Percentiles rank a stretch among this genome's conserved stretches.
These are phyloP conservation scores for Toxoplasma gondii DNA, from an alignment of 169 alveolate species.

Conservation along the genomic window DNA sequence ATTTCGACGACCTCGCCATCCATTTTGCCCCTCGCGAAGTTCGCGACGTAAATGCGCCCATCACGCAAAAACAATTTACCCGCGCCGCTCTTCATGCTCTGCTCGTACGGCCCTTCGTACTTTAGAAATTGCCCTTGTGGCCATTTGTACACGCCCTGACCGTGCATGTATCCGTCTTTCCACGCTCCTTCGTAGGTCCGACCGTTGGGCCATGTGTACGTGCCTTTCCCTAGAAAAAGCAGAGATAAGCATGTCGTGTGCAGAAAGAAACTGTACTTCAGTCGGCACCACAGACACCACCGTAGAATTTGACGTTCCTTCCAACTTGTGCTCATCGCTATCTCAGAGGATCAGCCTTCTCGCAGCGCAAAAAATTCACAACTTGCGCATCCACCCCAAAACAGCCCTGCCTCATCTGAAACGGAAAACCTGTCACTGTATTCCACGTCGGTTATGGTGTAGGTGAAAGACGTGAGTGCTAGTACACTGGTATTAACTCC, in stretches of 20 bases:
- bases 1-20: constrained; percentile 70
- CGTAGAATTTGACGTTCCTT: no score
- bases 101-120: constrained; percentile 75
- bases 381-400: no score
- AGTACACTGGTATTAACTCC: no score
- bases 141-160: constrained; percentile 84
- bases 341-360: no score
- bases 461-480: no score
- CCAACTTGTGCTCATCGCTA: no score
- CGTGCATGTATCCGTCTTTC: constrained; percentile 85
- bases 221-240: constrained; percentile 78
- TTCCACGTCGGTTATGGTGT: no score
- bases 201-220: constrained; percentile 86
- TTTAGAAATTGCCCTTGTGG: constrained; percentile 73
- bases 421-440: no score
- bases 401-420: no score
- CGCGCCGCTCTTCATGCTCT: constrained; percentile 76
- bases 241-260: not conserved
- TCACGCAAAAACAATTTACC: constrained; percentile 78
- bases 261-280: not conserved
- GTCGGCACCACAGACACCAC: not conserved
- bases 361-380: no score
- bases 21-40: constrained; percentile 26
- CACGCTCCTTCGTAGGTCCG: constrained; percentile 70
- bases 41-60: constrained; percentile 80